Evolutionary conservation across 148 eudicot genomes (phyloP), one percentile per base, ranked within the genome.

Genomic region (Rheum nobile): DNA sequence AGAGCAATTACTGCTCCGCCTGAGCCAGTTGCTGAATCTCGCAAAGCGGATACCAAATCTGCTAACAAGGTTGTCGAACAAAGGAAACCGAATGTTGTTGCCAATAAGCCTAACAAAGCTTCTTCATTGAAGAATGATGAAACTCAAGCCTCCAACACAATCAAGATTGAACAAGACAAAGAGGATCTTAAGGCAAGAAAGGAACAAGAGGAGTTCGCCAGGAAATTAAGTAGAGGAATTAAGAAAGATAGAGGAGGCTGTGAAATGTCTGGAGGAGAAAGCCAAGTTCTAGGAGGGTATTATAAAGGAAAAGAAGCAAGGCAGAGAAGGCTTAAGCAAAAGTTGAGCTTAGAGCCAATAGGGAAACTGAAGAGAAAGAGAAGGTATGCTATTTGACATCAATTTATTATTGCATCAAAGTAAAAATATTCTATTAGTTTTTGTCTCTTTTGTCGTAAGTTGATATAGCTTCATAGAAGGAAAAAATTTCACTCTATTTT

Each of bases 361-460:
- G 86, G 81, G 97, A 89, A 85, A 95, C 95, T 50, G 98, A 91
- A 78, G 78, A 82, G 79, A 94, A 83, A 77, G 93, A 87, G 80
- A 91, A 93, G 96, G 98, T 94, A 74, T 32, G 32, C 72, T 26
- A n/a, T 7, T 26, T 50, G 57, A 50, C 26, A 50, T n/a, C n/a
- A n/a, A n/a, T n/a, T 50, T 0, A 50, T 50, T 50, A 22, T 41
- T 41, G 43, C 43, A 41, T 41, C 43, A 41, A 41, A 41, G 2
- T 8, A 41, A 41, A 3, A 2, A 41, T 41, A 9, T 6, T 8
- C 43, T 41, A n/a, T n/a, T n/a, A n/a, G n/a, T n/a, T n/a, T n/a
- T n/a, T n/a, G n/a, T n/a, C n/a, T n/a, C n/a, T n/a, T 1, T 37
- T n/a, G n/a, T n/a, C n/a, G n/a, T n/a, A n/a, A n/a, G n/a, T n/a